Evolutionary conservation across 75 land plant species (phyloP).

Genomic region (Picea glauca): DNA sequence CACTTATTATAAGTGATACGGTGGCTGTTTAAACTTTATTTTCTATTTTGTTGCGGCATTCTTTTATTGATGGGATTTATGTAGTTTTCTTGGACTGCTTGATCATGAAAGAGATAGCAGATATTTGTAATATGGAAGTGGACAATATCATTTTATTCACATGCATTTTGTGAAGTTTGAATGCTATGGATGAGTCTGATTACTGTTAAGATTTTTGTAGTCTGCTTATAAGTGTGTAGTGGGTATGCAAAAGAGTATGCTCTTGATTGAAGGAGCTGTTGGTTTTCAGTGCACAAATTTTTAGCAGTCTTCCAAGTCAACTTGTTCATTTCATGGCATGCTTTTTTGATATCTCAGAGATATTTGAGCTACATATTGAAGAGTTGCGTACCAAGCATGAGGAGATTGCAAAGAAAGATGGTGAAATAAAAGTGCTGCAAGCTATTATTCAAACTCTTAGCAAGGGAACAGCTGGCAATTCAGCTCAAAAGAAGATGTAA

Average conservation of each 20-base stretch:
- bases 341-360: constrained; percentile 49
- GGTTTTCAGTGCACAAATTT: background rate
- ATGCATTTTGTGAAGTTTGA: background rate
- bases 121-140: background rate
- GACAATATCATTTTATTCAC: background rate
- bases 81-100: background rate
- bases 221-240: background rate
- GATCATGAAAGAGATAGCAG: background rate
- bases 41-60: background rate
- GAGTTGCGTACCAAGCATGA: constrained; percentile 82
- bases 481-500: background rate
- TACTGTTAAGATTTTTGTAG: background rate
- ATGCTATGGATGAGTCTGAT: background rate
- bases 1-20: no score
- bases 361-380: constrained; percentile 86
- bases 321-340: background rate
- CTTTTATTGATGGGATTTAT: background rate
- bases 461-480: constrained; percentile 13
- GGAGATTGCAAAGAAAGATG: constrained; percentile 72
- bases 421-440: constrained; percentile 78
- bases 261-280: background rate
- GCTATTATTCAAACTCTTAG: constrained; percentile 84
- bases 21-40: constrained; percentile 1
- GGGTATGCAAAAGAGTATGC: background rate
- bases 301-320: background rate